Percentiles rank a stretch among this genome's conserved stretches.
These are phyloP conservation scores for Mycocalia duriaeana DNA, from an alignment of 1,284 basidiomycete species.

Conservation along the genomic window DNA sequence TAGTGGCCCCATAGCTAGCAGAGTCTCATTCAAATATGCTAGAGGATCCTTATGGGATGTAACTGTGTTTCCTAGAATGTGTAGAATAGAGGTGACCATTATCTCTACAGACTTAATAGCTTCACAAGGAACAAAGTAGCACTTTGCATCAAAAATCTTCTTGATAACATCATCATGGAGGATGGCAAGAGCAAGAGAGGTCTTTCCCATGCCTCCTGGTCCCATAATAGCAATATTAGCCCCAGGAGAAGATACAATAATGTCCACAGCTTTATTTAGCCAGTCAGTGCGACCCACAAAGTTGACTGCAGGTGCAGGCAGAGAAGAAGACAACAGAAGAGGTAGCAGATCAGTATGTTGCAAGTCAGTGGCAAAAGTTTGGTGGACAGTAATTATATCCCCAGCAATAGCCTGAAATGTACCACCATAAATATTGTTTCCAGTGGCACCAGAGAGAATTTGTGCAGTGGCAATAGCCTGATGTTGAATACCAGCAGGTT, in stretches of 20 bases:
- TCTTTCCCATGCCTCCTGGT: conserved; percentile 15
- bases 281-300: not conserved
- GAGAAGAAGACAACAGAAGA: not conserved
- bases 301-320: not conserved
- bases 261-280: not conserved
- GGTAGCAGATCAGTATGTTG: not conserved
- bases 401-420: not conserved
- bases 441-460: not conserved
- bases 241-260: not conserved
- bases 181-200: conserved; percentile 8
- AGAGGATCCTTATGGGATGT: conserved; percentile 1
- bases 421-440: not conserved
- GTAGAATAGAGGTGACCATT: conserved; percentile 5
- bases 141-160: not conserved
- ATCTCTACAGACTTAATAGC: conserved; percentile 4
- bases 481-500: not conserved
- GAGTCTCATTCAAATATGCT: not conserved
- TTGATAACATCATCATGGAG: conserved; percentile 8
- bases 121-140: conserved; percentile 12
- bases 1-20: conserved; percentile 1
- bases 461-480: not conserved
- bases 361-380: not conserved
- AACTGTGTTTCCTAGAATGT: conserved; percentile 3
- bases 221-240: conserved; percentile 12
- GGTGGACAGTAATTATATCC: not conserved